Base-by-base conservation (phyloP, 2,329 filamentous ascomycete species). In the Meredithiella fracta region DNA sequence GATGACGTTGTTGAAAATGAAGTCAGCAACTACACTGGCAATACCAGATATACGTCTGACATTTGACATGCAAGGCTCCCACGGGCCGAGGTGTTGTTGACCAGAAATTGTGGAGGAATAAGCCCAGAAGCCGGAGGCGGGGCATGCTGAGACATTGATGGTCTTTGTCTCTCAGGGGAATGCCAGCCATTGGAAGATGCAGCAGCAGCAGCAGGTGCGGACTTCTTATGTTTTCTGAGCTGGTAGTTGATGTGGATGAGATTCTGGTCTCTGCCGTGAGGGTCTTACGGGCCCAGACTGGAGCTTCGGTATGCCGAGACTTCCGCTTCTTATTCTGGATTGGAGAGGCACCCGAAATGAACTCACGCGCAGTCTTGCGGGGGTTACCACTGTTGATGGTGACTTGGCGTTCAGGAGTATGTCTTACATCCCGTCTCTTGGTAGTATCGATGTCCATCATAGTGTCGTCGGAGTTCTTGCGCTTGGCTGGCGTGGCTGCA, bases 11-110 rank as follows among this genome's bases (percentile, higher is more conserved):
- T 78, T 66, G 65, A 82, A 94, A 9, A 96, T 71, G 63, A 89
- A 94, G 65, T 94, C 86, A 59, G 84, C 86, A n/a, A 94, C 75
- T 17, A 74, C 67, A 62, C 82, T 84, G n/a, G 81, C 80, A 9
- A 92, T 69, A 59, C 90, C 82, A 62, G 92, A 85, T 56, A 81
- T 77, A 0, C 86, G 85, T 59, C 81, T 79, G 8, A 78, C 72
- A 51, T 84, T 81, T 1, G 80, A 83, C 50, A 94, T 82, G 34
- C 82, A 79, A 23, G 74, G 69, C 62, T 85, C 82, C 80, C 82
- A 84, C 0, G 74, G 70, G 0, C 77, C 77, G 2, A 82, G 66
- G 23, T 70, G 62, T 63, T 62, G 17, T 47, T 51, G 38, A 2
- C 29, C 57, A 22, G 53, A 23, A 50, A 29, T 26, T n/a, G 17